phyloP scores from a whole-genome alignment of 495 filamentous ascomycete species.

The Aspergillus conjunctus region DNA sequence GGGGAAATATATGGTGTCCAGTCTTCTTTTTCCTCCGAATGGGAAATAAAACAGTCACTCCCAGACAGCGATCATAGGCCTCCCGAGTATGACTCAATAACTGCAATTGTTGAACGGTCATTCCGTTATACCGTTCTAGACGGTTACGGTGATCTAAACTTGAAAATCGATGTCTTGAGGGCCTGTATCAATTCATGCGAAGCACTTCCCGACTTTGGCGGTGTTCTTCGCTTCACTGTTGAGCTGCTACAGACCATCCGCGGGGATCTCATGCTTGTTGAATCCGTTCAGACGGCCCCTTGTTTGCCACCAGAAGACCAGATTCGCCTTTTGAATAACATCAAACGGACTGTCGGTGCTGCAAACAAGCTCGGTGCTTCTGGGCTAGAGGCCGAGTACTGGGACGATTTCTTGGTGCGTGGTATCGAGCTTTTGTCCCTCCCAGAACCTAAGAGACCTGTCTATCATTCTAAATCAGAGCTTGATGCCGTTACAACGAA shows the following conservation, averaged over 20 bases:
- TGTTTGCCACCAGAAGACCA: conserved; percentile 81
- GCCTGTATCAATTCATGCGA: conserved; percentile 89
- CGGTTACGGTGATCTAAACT: conserved; percentile 50
- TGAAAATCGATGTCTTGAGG: conserved; percentile 84
- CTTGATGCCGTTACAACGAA: conserved; percentile 62
- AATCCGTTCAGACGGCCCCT: conserved; percentile 50
- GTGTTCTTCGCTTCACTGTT: conserved; percentile 81
- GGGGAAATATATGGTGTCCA: conserved; percentile 54
- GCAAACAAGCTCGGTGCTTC: conserved; percentile 71
- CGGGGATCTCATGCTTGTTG: conserved; percentile 73
- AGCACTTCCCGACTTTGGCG: conserved; percentile 87
- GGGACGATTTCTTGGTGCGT: conserved; percentile 93
- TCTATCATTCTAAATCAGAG: conserved; percentile 70
- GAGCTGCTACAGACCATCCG: conserved; percentile 75
- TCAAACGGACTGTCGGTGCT: conserved; percentile 77
- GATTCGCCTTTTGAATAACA: conserved; percentile 74
- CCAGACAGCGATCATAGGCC: conserved; percentile 14
- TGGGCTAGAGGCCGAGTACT: conserved; percentile 78
- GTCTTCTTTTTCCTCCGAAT: conserved; percentile 41
- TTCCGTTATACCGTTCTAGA: conserved; percentile 45
- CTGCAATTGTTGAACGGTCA: conserved; percentile 45
- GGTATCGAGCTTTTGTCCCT: conserved; percentile 69
- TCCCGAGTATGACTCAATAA: conserved; percentile 45
- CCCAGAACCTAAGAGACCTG: conserved; percentile 56
- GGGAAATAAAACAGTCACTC: conserved; percentile 35